Base-by-base conservation (phyloP, 257 asterid species). In the Striga asiatica region DNA sequence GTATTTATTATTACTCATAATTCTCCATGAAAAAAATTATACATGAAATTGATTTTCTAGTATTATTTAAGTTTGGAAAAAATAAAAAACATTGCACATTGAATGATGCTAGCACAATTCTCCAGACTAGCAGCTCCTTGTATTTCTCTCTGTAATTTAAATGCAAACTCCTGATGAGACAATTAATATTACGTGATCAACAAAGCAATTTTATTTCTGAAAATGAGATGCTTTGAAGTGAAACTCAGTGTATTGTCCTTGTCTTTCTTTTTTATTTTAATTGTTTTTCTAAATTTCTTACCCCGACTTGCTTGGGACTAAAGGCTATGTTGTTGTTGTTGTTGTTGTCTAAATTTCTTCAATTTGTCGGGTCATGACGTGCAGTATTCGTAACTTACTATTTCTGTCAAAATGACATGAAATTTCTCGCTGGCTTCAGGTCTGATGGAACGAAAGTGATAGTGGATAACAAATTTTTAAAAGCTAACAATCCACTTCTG, bases 401-500 rank as follows among this genome's bases (percentile, higher is more conserved):
- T 48, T 50, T 43, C 57, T 58, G n/a, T 47, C 21, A 20, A 27
- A 46, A 32, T 65, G 69, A 34, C 27, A 11, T 18, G 56, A 28
- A 23, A n/a, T 48, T 61, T 58, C 45, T 7, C 60, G 54, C 50
- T 67, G 70, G 64, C 13, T 66, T 72, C 79, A 89, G 98, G 84
- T 67, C 91, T 41, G 96, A 89, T 66, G 98, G 98, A 58, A 81
- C 74, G 64, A 85, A 73, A 74, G 74, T 80, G 22, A 72, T 73
- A 4, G 96, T 89, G 78, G 95, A 86, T 57, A 89, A 86, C 85
- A 86, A 81, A 58, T 89, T 76, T 69, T 81, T 89, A 71, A 89
- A 89, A 78, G 79, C 84, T 37, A 73, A 89, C 65, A 64, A 86
- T 72, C 98, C 98, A 2, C 81, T 74, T 55, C 67, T 89, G 83